Conservation (phyloP, 208 protist species). For the Leishmania tropica region DNA sequence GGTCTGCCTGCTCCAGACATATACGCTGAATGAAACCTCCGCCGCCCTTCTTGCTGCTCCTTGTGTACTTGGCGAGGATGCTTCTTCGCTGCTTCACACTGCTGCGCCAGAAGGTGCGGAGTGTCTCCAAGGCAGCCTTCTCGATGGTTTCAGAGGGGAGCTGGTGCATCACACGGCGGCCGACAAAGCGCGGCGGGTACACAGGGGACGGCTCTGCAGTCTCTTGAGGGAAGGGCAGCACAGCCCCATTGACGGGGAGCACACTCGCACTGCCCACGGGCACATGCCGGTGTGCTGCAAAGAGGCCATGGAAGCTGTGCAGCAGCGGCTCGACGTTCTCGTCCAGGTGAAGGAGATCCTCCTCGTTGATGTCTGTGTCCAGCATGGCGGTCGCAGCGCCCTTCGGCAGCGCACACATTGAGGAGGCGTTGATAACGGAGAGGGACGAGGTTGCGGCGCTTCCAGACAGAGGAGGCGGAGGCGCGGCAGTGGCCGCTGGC, state of each 20-base stretch:
- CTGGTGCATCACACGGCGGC: constrained; percentile 32
- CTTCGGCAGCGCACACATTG: constrained; percentile 60
- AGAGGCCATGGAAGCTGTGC: constrained; percentile 19
- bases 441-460: constrained; percentile 7
- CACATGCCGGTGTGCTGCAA: constrained; percentile 16
- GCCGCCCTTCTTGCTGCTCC: constrained; percentile 14
- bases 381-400: constrained; percentile 15
- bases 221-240: constrained; percentile 2
- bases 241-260: background rate
- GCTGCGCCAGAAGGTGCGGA: constrained; percentile 67
- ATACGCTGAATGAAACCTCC: constrained; percentile 39
- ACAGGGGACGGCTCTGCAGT: background rate
- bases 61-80: constrained; percentile 40
- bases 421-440: constrained; percentile 60
- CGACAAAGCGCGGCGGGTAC: constrained; percentile 19
- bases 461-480: background rate
- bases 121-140: constrained; percentile 57
- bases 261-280: background rate
- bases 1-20: constrained; percentile 44
- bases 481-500: background rate
- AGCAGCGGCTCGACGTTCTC: constrained; percentile 2
- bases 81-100: constrained; percentile 28
- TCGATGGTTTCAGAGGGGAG: constrained; percentile 60
- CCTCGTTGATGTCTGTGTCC: constrained; percentile 37
- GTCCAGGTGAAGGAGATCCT: constrained; percentile 23